A percentile compares a stretch with the other conserved stretches of the same genome.
Conservation (phyloP, 805 yeast species). For the Yarrowia yakushimensis region DNA sequence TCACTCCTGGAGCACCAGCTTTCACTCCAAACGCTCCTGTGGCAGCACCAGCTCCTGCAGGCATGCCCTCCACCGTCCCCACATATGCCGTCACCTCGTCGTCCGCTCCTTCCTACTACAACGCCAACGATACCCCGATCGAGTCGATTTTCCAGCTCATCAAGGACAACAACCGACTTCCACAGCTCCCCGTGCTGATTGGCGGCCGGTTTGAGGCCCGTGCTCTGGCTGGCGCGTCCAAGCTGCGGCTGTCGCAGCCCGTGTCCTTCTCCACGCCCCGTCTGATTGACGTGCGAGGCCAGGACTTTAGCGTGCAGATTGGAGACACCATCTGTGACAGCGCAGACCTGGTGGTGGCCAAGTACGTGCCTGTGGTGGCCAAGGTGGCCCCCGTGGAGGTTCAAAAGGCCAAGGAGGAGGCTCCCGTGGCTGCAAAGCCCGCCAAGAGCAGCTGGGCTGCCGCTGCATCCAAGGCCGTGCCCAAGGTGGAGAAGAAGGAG, state of each 20-base stretch:
- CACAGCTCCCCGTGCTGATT: constrained; percentile 3
- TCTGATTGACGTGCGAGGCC: neutral
- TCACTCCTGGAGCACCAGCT: constrained; percentile 1
- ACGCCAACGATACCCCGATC: constrained; percentile 16
- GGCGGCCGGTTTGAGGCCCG: constrained; percentile 10
- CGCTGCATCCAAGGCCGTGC: constrained; percentile 21
- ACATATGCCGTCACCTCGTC: neutral
- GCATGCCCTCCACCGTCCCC: constrained; percentile 5
- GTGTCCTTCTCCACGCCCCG: neutral
- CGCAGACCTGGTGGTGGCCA: neutral
- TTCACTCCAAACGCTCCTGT: neutral
- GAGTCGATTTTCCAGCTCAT: constrained; percentile 24
- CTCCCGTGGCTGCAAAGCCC: neutral
- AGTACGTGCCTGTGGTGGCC: neutral
- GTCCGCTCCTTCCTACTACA: neutral
- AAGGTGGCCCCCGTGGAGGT: neutral
- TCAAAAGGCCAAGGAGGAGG: neutral
- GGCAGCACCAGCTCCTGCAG: neutral
- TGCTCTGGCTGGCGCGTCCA: neutral
- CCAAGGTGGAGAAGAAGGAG: constrained; percentile 20
- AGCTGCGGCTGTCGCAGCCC: constrained; percentile 2
- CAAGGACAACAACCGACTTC: constrained; percentile 18
- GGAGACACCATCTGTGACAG: constrained; percentile 15
- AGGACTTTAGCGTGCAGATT: constrained; percentile 16
- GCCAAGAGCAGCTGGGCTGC: constrained; percentile 20